Conservation (phyloP, 169 alveolate species). For the Cryptosporidium parvum region DNA sequence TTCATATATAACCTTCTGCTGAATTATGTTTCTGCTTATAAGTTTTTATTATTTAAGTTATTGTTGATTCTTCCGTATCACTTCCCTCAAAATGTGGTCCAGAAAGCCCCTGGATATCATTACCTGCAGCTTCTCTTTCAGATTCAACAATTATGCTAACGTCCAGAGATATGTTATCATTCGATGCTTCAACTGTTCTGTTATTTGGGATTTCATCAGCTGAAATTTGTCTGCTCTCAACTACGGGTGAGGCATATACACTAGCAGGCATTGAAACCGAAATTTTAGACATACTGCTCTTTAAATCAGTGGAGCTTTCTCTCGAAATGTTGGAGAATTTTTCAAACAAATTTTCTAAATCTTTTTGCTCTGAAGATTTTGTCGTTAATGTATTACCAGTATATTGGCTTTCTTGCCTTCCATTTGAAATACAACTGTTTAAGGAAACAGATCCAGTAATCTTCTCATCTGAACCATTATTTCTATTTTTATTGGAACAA, state of each 20-base stretch:
- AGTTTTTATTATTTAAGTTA: neutral
- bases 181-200: slow-evolving; percentile 1
- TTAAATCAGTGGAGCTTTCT: slow-evolving; percentile 19
- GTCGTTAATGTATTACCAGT: neutral
- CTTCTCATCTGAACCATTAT: neutral
- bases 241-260: slow-evolving; percentile 44
- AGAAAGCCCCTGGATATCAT: neutral
- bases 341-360: slow-evolving; percentile 34
- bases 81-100: neutral
- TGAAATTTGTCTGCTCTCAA: slow-evolving; percentile 47
- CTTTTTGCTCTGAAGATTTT: slow-evolving; percentile 27
- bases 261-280: slow-evolving; percentile 67
- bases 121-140: slow-evolving; percentile 16
- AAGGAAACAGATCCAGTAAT: slow-evolving; percentile 34
- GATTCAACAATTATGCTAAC: slow-evolving; percentile 61
- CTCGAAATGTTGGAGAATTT: slow-evolving; percentile 42
- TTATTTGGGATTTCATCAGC: slow-evolving; percentile 18
- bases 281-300: slow-evolving; percentile 35
- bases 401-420: slow-evolving; percentile 3
- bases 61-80: slow-evolving; percentile 6
- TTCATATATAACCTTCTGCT: neutral
- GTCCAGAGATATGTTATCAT: slow-evolving; percentile 36
- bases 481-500: neutral
- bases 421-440: slow-evolving; percentile 48
- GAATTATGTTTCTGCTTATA: neutral